Percentiles rank a stretch among this genome's conserved stretches.
Conservation (phyloP, 2,329 filamentous ascomycete species). For the Phialophora verrucosa region DNA sequence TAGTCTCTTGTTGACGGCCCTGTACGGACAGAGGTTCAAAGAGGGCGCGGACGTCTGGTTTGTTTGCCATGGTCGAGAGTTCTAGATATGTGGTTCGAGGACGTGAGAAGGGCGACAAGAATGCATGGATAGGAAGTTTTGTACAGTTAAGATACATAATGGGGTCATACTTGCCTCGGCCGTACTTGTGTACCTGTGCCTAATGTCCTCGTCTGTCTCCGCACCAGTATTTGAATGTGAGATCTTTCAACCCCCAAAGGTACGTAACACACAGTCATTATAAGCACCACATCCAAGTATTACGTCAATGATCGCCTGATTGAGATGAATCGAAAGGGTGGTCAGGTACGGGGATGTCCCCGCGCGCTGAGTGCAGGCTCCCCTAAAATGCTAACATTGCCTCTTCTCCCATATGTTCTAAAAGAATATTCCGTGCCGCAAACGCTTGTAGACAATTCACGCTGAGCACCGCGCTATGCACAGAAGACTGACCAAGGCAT, state of each 20-base stretch:
- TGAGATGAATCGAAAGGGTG: neutral
- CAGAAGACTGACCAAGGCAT: no score
- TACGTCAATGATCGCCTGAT: neutral
- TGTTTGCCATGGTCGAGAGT: neutral
- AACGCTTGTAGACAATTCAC: neutral
- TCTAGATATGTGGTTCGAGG: neutral
- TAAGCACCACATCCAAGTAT: neutral
- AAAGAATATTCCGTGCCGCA: neutral
- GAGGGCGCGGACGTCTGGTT: slow-evolving; percentile 5
- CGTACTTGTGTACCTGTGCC: neutral
- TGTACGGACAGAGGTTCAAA: slow-evolving; percentile 19
- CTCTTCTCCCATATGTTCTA: neutral
- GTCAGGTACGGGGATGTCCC: neutral
- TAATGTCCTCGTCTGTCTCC: neutral
- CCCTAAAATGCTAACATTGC: no score
- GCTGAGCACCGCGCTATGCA: no score
- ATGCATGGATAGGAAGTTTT: neutral
- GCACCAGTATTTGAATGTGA: neutral
- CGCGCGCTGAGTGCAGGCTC: no score
- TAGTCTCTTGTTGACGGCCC: slow-evolving; percentile 23
- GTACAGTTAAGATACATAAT: neutral
- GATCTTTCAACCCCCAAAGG: neutral
- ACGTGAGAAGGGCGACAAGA: neutral
- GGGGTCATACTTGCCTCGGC: neutral
- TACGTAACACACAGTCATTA: neutral